Evolutionary conservation across 1,284 basidiomycete genomes (phyloP), one percentile per base, ranked within the genome.

Genomic region (Porodaedalea pini): DNA sequence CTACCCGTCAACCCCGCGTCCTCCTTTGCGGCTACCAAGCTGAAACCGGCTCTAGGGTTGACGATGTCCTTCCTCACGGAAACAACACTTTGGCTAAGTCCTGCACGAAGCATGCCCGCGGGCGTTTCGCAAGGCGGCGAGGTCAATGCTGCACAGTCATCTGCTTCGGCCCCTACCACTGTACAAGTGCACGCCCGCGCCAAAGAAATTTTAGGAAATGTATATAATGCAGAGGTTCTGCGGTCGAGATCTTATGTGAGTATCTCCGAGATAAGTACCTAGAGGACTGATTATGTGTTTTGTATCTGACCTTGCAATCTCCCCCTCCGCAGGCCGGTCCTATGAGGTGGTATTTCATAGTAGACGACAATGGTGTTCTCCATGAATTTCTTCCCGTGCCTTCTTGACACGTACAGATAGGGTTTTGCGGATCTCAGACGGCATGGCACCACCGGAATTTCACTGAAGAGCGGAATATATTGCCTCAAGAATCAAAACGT

Each of bases 1-100:
- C 59, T 58, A n/a, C 68, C 69, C 19, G 61, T 63, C 15, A 77
- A 78, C 58, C 67, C 73, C 2, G 41, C 59, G 40, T 76, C 79
- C 0, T 67, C 62, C 4, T 78, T 77, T 53, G 58, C 71, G 43
- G 69, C 72, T 2, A 71, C 71, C 8, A 68, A 69, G 15, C 74
- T 80, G 52, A 90, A 87, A 66, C 88, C 88, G 1, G 84, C 86
- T 0, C 72, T 91, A 15, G 88, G 88, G 0, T 82, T 86, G 0
- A 85, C 88, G 0, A 90, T 90, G 62, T 75, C 83, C 1, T 88
- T 81, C 67, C 71, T 90, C 66, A 79, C 83, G 0, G 88, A 91
- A 64, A 80, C 80, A 10, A 88, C 86, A 0, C 63, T 91, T 19
- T 91, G 87, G 88, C 71, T 89, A 2, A 71, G 78, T 6, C 21